Evolutionary conservation across 1,139 yeast genomes (phyloP).

Genomic region (Kurtzmaniella natalensis): DNA sequence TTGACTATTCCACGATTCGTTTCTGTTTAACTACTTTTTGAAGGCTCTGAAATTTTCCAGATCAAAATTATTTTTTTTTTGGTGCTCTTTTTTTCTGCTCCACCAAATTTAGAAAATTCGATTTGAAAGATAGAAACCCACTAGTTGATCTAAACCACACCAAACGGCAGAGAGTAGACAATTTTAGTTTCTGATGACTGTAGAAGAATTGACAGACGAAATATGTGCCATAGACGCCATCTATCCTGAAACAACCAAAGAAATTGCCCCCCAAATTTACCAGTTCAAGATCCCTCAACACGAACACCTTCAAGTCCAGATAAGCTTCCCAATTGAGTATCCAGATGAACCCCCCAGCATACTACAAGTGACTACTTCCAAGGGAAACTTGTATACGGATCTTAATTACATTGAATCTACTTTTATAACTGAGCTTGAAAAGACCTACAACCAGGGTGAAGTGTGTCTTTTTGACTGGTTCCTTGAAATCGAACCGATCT

Average conservation of each 20-base stretch:
- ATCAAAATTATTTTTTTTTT: too few species aligned
- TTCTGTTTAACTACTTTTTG: too few species aligned
- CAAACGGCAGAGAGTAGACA: too few species aligned
- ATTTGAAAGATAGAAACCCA: too few species aligned
- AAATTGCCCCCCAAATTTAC: slow-evolving; percentile 36
- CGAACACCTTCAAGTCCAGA: slow-evolving; percentile 50
- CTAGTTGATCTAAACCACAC: too few species aligned
- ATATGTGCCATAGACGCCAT: slow-evolving; percentile 82
- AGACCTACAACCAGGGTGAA: slow-evolving; percentile 50
- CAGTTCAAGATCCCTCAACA: slow-evolving; percentile 62
- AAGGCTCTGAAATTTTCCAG: too few species aligned
- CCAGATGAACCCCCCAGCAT: slow-evolving; percentile 62
- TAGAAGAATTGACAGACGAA: slow-evolving; percentile 70
- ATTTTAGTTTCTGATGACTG: slow-evolving; percentile 23
- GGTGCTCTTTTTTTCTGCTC: neutral
- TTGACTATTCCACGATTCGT: slow-evolving; percentile 4
- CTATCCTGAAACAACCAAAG: slow-evolving; percentile 56
- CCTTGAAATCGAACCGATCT: slow-evolving; percentile 55
- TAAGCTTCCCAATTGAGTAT: slow-evolving; percentile 66
- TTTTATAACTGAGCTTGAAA: slow-evolving; percentile 46
- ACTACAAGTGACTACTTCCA: slow-evolving; percentile 44
- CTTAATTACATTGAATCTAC: slow-evolving; percentile 37
- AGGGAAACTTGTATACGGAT: slow-evolving; percentile 32
- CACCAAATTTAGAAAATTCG: too few species aligned
- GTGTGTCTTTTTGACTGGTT: slow-evolving; percentile 81